Conservation (phyloP, 2,329 filamentous ascomycete genomes). For the Exutisphaerella laricina region DNA sequence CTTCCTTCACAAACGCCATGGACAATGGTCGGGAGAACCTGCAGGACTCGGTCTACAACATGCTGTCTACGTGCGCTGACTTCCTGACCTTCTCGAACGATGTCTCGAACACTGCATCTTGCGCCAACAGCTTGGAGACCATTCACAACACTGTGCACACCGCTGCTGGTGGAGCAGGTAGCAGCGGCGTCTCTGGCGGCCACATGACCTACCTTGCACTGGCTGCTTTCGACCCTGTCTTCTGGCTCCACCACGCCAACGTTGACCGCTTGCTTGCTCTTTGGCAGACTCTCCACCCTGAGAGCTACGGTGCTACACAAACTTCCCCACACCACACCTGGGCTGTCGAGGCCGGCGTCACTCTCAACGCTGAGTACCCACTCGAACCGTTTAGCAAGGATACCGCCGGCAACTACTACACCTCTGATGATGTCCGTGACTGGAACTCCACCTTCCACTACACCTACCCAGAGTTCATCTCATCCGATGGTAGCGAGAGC, state of each 20-base stretch:
- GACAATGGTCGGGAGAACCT: conserved; percentile 27
- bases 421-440: conserved; percentile 60
- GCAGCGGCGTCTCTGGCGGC: conserved; percentile 36
- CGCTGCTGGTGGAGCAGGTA: conserved; percentile 26
- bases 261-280: conserved; percentile 70
- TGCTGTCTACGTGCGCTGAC: conserved; percentile 30
- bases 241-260: conserved; percentile 70
- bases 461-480: conserved; percentile 62
- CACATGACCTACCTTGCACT: conserved; percentile 68
- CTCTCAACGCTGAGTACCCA: conserved; percentile 30
- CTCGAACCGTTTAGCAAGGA: conserved; percentile 57
- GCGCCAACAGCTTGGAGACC: conserved; percentile 31
- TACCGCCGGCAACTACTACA: conserved; percentile 56
- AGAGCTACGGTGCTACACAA: conserved; percentile 59
- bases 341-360: conserved; percentile 50
- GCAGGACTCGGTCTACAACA: conserved; percentile 31
- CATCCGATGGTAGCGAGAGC: conserved; percentile 41
- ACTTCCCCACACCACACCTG: conserved; percentile 53
- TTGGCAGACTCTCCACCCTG: conserved; percentile 69
- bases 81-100: conserved; percentile 31
- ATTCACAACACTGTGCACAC: conserved; percentile 35
- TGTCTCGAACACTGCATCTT: conserved; percentile 21
- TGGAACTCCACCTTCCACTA: conserved; percentile 62
- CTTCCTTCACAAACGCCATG: conserved; percentile 20
- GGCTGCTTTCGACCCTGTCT: conserved; percentile 71